Percentiles rank a stretch among this genome's conserved stretches.
Evolutionary conservation across 1,139 yeast genomes (phyloP).

Genomic region (Magnusiomyces ingens): DNA sequence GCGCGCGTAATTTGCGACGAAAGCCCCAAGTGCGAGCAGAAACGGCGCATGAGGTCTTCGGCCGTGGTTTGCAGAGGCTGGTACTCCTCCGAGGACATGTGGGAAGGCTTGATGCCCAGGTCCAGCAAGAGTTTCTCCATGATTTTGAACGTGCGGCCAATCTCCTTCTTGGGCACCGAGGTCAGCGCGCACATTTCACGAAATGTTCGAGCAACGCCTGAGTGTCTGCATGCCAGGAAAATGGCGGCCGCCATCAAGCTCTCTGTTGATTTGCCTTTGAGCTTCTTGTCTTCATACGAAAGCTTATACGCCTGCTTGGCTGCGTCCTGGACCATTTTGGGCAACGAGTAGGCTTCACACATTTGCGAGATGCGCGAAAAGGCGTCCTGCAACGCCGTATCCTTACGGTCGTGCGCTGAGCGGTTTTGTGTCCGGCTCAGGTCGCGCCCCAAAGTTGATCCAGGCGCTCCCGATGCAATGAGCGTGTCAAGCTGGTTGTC

Average conservation of each 20-base stretch:
- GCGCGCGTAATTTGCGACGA: slow-evolving; percentile 82
- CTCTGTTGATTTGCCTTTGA: slow-evolving; percentile 89
- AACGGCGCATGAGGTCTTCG: slow-evolving; percentile 81
- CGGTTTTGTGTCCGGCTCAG: slow-evolving; percentile 83
- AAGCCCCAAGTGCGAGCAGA: slow-evolving; percentile 90
- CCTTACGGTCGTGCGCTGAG: slow-evolving; percentile 79
- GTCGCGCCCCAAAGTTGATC: slow-evolving; percentile 70
- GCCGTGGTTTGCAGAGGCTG: slow-evolving; percentile 62
- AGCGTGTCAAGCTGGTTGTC: slow-evolving; percentile 89
- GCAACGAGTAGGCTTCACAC: slow-evolving; percentile 95
- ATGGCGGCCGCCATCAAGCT: slow-evolving; percentile 96
- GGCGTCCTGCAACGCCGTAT: slow-evolving; percentile 81
- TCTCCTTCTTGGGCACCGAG: slow-evolving; percentile 87
- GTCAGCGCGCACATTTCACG: slow-evolving; percentile 96
- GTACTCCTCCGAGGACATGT: slow-evolving; percentile 10
- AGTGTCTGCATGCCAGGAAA: slow-evolving; percentile 89
- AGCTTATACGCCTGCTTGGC: slow-evolving; percentile 94
- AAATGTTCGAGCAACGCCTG: slow-evolving; percentile 90
- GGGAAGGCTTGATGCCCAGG: slow-evolving; percentile 30
- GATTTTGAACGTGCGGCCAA: slow-evolving; percentile 67
- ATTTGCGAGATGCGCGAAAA: slow-evolving; percentile 87
- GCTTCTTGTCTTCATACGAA: slow-evolving; percentile 79
- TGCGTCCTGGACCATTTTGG: slow-evolving; percentile 92
- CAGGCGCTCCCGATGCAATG: slow-evolving; percentile 72
- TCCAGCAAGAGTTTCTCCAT: slow-evolving; percentile 60